A percentile compares a stretch with the other conserved stretches of the same genome.
These are phyloP conservation scores for Xylaria hypoxylon DNA, from an alignment of 2,329 filamentous ascomycete species.

Conservation along the genomic window DNA sequence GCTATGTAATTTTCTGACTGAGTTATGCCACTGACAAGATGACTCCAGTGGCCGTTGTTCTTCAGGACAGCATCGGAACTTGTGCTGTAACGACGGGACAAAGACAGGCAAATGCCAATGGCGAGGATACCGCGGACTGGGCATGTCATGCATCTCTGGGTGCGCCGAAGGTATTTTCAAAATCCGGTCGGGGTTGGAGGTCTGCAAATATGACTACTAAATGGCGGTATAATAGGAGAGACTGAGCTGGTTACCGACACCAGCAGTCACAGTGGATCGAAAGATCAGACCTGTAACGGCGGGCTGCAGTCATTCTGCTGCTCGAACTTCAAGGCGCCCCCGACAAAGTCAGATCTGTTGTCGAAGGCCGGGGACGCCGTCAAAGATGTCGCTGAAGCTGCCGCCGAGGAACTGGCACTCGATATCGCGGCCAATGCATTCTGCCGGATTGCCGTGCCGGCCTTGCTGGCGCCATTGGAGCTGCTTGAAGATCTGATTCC, in stretches of 20 bases:
- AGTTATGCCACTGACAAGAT: too few species aligned
- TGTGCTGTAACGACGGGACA: constrained; percentile 14
- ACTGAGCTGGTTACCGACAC: constrained; percentile 3
- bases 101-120: constrained; percentile 5
- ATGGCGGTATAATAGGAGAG: too few species aligned
- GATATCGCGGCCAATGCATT: constrained; percentile 15
- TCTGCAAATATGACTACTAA: too few species aligned
- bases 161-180: constrained; percentile 10
- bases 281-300: constrained; percentile 16
- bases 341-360: not conserved
- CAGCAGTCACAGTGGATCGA: not conserved
- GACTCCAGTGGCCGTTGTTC: not conserved
- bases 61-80: not conserved
- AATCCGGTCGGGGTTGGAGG: too few species aligned
- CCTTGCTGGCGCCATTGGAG: constrained; percentile 36
- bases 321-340: not conserved
- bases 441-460: constrained; percentile 8
- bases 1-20: too few species aligned
- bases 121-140: constrained; percentile 8
- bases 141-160: not conserved
- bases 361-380: not conserved
- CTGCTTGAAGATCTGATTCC: constrained; percentile 44
- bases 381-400: not conserved
- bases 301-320: constrained; percentile 17
- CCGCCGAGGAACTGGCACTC: not conserved